phyloP scores from a whole-genome alignment of 2,329 filamentous ascomycete genomes.

The Clarireedia sp. region DNA sequence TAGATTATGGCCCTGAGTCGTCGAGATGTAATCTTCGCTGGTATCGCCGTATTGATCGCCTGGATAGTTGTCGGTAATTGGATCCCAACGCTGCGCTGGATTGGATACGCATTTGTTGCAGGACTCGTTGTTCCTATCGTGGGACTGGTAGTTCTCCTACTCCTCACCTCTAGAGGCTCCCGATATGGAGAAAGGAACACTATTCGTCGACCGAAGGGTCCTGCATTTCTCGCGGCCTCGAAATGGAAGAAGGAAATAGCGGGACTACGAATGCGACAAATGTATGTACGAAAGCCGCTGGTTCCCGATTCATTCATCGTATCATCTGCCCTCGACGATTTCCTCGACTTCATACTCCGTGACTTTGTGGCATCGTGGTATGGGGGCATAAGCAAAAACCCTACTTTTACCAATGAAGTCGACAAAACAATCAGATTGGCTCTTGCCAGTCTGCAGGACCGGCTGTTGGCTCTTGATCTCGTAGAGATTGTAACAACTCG shows the following conservation, averaged over 20 bases:
- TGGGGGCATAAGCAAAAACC: conserved; percentile 70
- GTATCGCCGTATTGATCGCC: conserved; percentile 66
- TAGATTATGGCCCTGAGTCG: conserved; percentile 60
- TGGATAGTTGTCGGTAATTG: conserved; percentile 83
- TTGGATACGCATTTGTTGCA: conserved; percentile 72
- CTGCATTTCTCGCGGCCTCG: conserved; percentile 52
- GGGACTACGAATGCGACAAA: conserved; percentile 55
- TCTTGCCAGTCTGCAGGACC: conserved; percentile 61
- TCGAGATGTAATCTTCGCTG: conserved; percentile 62
- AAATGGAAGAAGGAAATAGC: conserved; percentile 66
- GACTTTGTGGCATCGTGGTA: conserved; percentile 93
- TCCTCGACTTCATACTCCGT: conserved; percentile 68
- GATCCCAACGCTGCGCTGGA: conserved; percentile 74
- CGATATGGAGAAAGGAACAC: conserved; percentile 34
- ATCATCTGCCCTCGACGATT: conserved; percentile 69
- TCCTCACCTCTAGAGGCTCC: conserved; percentile 52
- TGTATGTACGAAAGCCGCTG: conserved; percentile 61
- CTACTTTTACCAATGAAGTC: conserved; percentile 76
- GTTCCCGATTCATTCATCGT: conserved; percentile 70
- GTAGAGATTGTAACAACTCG: conserved; percentile 75
- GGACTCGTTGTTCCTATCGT: conserved; percentile 53
- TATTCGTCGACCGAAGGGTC: conserved; percentile 36
- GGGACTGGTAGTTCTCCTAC: conserved; percentile 48
- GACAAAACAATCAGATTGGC: conserved; percentile 71
- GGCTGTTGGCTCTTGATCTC: conserved; percentile 68